Percentiles rank a stretch among this genome's conserved stretches.
These are phyloP conservation scores for Pseudozyma hubeiensis DNA, from an alignment of 1,284 basidiomycete species.

Conservation along the genomic window DNA sequence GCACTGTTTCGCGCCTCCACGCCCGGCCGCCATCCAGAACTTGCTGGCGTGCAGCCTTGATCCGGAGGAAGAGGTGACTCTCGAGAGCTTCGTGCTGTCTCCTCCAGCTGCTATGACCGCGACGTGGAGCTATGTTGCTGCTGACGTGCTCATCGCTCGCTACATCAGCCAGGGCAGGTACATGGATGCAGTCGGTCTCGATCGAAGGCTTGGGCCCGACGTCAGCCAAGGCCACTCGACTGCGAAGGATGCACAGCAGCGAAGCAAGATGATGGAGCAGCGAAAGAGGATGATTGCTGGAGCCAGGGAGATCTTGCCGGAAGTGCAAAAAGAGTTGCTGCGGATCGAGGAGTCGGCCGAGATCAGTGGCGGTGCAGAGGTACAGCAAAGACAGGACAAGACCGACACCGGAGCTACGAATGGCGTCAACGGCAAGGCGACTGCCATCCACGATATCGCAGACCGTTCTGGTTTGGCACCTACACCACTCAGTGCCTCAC, in stretches of 20 bases:
- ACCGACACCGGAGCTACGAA: slow-evolving; percentile 1
- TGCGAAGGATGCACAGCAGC: slow-evolving; percentile 31
- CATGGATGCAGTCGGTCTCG: slow-evolving; percentile 61
- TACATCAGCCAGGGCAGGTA: slow-evolving; percentile 58
- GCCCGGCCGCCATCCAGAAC: slow-evolving; percentile 47
- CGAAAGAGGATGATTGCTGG: slow-evolving; percentile 50
- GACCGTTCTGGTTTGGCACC: slow-evolving; percentile 14
- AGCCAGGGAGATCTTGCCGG: slow-evolving; percentile 47
- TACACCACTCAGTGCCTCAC: slow-evolving; percentile 46
- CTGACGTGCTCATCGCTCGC: slow-evolving; percentile 58
- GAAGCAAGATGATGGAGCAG: slow-evolving; percentile 50
- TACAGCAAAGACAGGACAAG: background rate
- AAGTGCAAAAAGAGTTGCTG: slow-evolving; percentile 52
- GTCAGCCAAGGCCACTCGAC: slow-evolving; percentile 44
- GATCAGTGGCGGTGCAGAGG: slow-evolving; percentile 24
- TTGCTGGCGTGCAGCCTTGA: slow-evolving; percentile 50
- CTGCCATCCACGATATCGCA: slow-evolving; percentile 8
- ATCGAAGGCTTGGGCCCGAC: slow-evolving; percentile 49
- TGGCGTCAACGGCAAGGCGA: slow-evolving; percentile 1
- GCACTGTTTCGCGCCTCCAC: slow-evolving; percentile 57
- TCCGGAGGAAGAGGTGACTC: slow-evolving; percentile 37
- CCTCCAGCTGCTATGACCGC: slow-evolving; percentile 45
- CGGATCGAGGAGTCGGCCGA: slow-evolving; percentile 48
- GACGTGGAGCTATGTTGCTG: slow-evolving; percentile 49
- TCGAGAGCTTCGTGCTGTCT: slow-evolving; percentile 49